Evolutionary conservation across 768 basidiomycete species (phyloP), one percentile per base, ranked within the genome.

Genomic region (Termitomyces sp.): DNA sequence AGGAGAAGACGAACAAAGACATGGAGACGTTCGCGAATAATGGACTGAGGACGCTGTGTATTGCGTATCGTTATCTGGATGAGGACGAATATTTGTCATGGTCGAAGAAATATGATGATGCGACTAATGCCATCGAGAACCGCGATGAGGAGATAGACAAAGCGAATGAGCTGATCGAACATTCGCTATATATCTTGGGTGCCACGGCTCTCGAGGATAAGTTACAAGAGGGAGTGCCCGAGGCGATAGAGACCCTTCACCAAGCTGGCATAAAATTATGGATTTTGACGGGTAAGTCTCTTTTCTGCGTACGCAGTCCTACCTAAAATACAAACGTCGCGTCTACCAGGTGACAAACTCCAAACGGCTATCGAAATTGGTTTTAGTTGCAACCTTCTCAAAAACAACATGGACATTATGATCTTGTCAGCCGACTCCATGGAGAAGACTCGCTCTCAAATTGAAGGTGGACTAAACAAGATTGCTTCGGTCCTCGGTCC

Each of bases 321-420:
- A 21, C 22, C 22, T 10, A 6, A 15, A 4, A 19, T 6, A 42
- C 42, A 34, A 58, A 51, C 19, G 46, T 42, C 44, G 35, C 51
- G 19, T 44, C 50, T 56, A 4, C 0, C 48, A 88, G 91, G 95
- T 26, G 96, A 99, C 72, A 99, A 99, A 70, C 77, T 98, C 1
- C 95, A 98, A 69, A 99, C 96, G 0, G 96, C 96, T 14, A 98
- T 99, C 65, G 96, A 98, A 68, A 98, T 99, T 59, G 96, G 90
- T 11, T 98, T 90, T 78, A 89, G 87, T 63, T 97, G 96, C 73
- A 98, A 98, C 67, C 75, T 98, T 17, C 81, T 98, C 57, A 95
- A 96, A 72, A 85, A 77, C 65, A 85, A 90, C 57, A 98, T 96
- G 94, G 95, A 98, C 55, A 73, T 98, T 55, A 97, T 98, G 93